A percentile compares a stretch with the other conserved stretches of the same genome.
Evolutionary conservation across 805 yeast genomes (phyloP).

Genomic region (Saccharomycopsis sp.): DNA sequence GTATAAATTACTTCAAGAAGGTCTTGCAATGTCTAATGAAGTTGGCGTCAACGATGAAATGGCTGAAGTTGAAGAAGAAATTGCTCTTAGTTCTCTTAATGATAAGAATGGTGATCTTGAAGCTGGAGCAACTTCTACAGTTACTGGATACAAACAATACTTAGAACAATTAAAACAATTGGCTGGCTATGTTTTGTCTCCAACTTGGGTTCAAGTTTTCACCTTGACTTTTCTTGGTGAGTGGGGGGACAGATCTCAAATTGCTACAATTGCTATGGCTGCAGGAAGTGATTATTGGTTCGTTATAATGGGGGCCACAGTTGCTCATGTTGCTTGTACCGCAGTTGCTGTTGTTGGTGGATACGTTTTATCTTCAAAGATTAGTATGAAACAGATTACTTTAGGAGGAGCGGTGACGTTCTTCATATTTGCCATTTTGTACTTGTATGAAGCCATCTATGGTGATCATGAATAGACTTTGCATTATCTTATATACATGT

Average conservation of each 20-base stretch:
- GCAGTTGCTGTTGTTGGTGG: slow-evolving; percentile 93
- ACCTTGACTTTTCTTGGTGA: slow-evolving; percentile 95
- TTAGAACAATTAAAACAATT: slow-evolving; percentile 42
- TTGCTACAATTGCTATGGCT: slow-evolving; percentile 97
- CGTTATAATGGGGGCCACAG: slow-evolving; percentile 80
- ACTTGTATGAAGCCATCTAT: slow-evolving; percentile 60
- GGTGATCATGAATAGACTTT: slow-evolving; percentile 16
- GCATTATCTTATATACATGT: too few species aligned
- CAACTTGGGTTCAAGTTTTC: slow-evolving; percentile 90
- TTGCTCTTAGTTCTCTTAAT: slow-evolving; percentile 56
- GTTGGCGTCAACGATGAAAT: slow-evolving; percentile 91
- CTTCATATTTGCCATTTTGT: slow-evolving; percentile 71
- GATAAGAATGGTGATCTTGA: slow-evolving; percentile 50
- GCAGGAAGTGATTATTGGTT: slow-evolving; percentile 91
- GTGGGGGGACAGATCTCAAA: slow-evolving; percentile 98
- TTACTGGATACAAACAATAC: slow-evolving; percentile 14
- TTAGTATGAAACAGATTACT: slow-evolving; percentile 87
- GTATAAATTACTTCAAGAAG: slow-evolving; percentile 67
- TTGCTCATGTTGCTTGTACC: slow-evolving; percentile 87
- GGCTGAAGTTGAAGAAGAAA: slow-evolving; percentile 95
- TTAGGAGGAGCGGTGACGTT: slow-evolving; percentile 87
- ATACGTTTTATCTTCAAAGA: slow-evolving; percentile 76
- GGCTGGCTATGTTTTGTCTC: slow-evolving; percentile 64
- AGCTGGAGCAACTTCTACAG: slow-evolving; percentile 34
- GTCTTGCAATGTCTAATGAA: slow-evolving; percentile 69